These are phyloP conservation scores for Ceratobasidium sp. DNA, from an alignment of 1,284 basidiomycete genomes.

Conservation along the genomic window DNA sequence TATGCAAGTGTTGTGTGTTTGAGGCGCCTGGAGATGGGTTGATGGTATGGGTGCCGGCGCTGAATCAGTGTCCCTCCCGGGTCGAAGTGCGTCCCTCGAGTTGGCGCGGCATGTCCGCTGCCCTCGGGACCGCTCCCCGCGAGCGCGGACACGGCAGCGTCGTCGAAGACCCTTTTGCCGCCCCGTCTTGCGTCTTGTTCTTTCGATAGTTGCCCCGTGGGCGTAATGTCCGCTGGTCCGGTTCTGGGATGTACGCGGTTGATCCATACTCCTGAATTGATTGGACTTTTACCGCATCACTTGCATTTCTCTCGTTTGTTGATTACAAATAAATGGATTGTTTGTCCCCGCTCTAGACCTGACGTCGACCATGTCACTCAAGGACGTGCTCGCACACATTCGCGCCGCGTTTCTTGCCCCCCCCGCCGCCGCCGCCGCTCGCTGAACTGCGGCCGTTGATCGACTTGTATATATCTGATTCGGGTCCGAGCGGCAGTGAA, in stretches of 20 bases:
- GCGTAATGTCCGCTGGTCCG: not conserved
- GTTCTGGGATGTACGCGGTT: not conserved
- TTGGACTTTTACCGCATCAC: not conserved
- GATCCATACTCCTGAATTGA: not conserved
- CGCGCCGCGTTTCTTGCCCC: constrained; percentile 13
- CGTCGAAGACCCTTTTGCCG: constrained; percentile 19
- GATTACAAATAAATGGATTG: too few relatives aligned
- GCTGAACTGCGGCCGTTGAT: constrained; percentile 20
- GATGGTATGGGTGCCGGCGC: not conserved
- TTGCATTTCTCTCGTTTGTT: not conserved
- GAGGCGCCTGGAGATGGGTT: not conserved
- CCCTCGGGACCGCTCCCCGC: constrained; percentile 12
- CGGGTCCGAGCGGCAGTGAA: constrained; percentile 43
- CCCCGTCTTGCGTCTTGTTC: constrained; percentile 4
- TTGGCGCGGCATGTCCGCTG: constrained; percentile 2
- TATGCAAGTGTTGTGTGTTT: not conserved
- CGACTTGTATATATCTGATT: constrained; percentile 27
- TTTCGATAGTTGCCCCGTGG: constrained; percentile 7
- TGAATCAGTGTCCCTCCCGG: constrained; percentile 21
- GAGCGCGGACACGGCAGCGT: constrained; percentile 23
- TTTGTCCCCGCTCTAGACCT: too few relatives aligned
- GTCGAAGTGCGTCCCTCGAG: not conserved
- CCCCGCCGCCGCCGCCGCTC: constrained; percentile 9
- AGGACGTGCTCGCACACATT: constrained; percentile 13
- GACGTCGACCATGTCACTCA: too few relatives aligned